Evolutionary conservation across 2,329 filamentous ascomycete genomes (phyloP), one percentile per base, ranked within the genome.

Genomic region (Pseudogymnoascus sp.): DNA sequence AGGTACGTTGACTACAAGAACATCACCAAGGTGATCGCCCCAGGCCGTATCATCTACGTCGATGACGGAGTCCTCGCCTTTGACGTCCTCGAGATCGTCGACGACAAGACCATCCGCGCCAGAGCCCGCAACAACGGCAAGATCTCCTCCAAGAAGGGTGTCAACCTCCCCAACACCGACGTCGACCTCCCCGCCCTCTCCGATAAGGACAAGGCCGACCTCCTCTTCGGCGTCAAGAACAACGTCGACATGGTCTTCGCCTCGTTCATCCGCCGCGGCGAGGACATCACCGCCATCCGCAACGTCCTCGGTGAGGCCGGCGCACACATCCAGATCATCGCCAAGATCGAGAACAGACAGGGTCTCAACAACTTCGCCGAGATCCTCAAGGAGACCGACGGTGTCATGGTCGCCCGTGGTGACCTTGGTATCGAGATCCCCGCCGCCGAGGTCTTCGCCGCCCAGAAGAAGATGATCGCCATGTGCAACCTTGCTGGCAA

Each of bases 381-480:
- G 81, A 99, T 99, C 73, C 87, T 99, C 65, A 84, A 86, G 75
- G 91, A 93, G 81, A 97, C 95, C 5, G 95, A 99, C 77, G 95
- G 95, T 84, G 93, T 99, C 82, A 99, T 99, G 95, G 95, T 99
- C 71, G 95, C 95, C 73, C 93, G 95, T 86, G 95, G 95, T 81
- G 95, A 97, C 75, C 82, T 96, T 68, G 95, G 95, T 82, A 99
- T 99, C 72, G 95, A 99, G 81, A 99, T 99, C 72, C 93, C 95
- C 60, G 93, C 95, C 66, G 91, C 93, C 68, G 95, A 99, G 84
- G 95, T 99, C 70, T 99, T 99, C 79, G 91, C 96, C 71, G 95
- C 95, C 64, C 95, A 99, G 84, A 99, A 99, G 89, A 99, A 99
- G 91, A 93, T 99, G 86, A 99, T 99, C 79, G 93, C 95, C 80